These are phyloP conservation scores for Auricularia sp. DNA, from an alignment of 768 basidiomycete species.

Conservation along the genomic window DNA sequence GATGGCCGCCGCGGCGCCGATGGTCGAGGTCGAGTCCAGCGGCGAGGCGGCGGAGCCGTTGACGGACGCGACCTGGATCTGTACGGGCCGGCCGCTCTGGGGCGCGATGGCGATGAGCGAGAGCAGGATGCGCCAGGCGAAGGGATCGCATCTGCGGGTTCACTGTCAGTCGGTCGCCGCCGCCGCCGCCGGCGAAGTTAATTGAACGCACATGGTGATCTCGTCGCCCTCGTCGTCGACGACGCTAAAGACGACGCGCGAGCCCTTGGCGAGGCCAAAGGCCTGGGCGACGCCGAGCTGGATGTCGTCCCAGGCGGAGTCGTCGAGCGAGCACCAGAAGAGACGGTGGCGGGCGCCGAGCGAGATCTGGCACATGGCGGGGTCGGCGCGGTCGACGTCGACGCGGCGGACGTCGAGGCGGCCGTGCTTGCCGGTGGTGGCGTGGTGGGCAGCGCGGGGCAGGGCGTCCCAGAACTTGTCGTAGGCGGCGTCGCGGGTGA, in stretches of 20 bases:
- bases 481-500: conserved; percentile 1
- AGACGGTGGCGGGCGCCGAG: not conserved
- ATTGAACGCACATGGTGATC: not conserved
- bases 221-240: conserved; percentile 1
- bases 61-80: not conserved
- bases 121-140: not conserved
- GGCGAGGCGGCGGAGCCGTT: not conserved
- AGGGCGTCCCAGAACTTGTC: not conserved
- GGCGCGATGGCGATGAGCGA: not conserved
- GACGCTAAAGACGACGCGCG: not conserved
- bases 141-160: not conserved
- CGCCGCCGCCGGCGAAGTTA: not conserved
- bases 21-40: not conserved
- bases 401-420: not conserved
- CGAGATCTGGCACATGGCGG: conserved; percentile 2
- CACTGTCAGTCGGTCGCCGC: not conserved
- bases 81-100: not conserved
- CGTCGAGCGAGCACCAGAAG: conserved; percentile 3
- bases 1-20: not conserved
- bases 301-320: not conserved
- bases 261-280: not conserved
- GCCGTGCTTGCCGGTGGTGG: conserved; percentile 1
- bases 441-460: not conserved
- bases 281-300: conserved; percentile 1
- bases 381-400: conserved; percentile 1